Evolutionary conservation across 2,329 filamentous ascomycete species (phyloP), one percentile per base, ranked within the genome.

Genomic region (Ophiostoma populinum): DNA sequence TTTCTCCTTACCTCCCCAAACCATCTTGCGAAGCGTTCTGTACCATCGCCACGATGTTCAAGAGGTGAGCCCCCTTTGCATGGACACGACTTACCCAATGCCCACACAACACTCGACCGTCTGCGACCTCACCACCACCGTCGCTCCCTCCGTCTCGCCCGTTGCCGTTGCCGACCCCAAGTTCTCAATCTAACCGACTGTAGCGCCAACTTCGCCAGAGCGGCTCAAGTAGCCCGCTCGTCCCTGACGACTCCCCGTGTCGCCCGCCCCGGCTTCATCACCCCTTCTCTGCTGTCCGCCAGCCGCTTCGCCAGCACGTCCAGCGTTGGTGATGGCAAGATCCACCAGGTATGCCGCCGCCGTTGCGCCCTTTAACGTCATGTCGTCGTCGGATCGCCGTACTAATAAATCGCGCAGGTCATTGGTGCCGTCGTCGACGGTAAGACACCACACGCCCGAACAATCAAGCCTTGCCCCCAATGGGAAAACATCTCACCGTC

Each of bases 381-480:
- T 24, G 18, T 22, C 12, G 32, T 10, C 20, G n/a, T 15, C 16
- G 15, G 12, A 7, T 17, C 34, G 29, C 35, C 34, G 33, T 40
- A 40, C 16, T 32, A 32, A 24, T 25, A 60, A 45, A 37, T 55
- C 65, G 72, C 43, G 58, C 65, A 85, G 67, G 86, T 94, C 62
- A 94, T 94, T 67, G 86, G 90, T 80, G 87, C 90, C 68, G 86
- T 95, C 59, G 90, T 95, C 54, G 90, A 95, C 67, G 85, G 83
- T 92, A 70, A 67, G 80, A 24, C 7, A 12, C 15, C 9, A 7
- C 16, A 15, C 6, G 17, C 10, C 9, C 8, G 21, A 24, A 32
- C 12, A 32, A 13, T 8, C 24, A 25, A 25, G 24, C 24, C 8
- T 9, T 9, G n/a, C 8, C 8, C 24, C 8, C 8, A 25, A 25